A percentile compares a stretch with the other conserved stretches of the same genome.
These are phyloP conservation scores for Pleoardoris graminearum DNA, from an alignment of 2,329 filamentous ascomycete genomes.

Conservation along the genomic window DNA sequence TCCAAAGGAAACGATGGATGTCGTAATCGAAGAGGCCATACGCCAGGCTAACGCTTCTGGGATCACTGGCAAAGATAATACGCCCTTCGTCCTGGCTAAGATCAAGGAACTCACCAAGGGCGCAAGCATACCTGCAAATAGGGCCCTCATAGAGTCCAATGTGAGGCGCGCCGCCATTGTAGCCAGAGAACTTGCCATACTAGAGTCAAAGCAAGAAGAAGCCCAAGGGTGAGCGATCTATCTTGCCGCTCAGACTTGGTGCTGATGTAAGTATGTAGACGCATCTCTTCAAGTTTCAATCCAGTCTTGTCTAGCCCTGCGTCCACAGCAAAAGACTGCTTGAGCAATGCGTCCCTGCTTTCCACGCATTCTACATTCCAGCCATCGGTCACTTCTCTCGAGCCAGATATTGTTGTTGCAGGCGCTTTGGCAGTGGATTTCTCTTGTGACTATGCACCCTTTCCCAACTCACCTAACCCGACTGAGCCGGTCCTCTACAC, in stretches of 20 bases:
- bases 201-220: slow-evolving; percentile 50
- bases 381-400: slow-evolving; percentile 4
- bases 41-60: slow-evolving; percentile 41
- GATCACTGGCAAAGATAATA: slow-evolving; percentile 74
- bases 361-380: slow-evolving; percentile 10
- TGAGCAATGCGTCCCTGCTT: slow-evolving; percentile 21
- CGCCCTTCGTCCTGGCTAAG: slow-evolving; percentile 77
- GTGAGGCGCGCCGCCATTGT: slow-evolving; percentile 67
- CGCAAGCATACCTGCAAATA: slow-evolving; percentile 74
- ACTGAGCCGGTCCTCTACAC: slow-evolving; percentile 65
- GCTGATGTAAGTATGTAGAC: slow-evolving; percentile 47
- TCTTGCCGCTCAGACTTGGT: slow-evolving; percentile 34
- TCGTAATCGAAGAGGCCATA: slow-evolving; percentile 47
- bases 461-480: slow-evolving; percentile 44
- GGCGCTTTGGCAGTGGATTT: slow-evolving; percentile 90
- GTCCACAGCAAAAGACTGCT: slow-evolving; percentile 15
- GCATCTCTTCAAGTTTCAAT: slow-evolving; percentile 25
- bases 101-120: slow-evolving; percentile 78
- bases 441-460: slow-evolving; percentile 73
- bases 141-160: slow-evolving; percentile 68
- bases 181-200: slow-evolving; percentile 62
- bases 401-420: slow-evolving; percentile 74
- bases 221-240: slow-evolving; percentile 45
- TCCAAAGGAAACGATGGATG: slow-evolving; percentile 56
- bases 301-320: slow-evolving; percentile 22